Conservation (phyloP, 2,329 filamentous ascomycete species). For the Diaporthe citriasiana region DNA sequence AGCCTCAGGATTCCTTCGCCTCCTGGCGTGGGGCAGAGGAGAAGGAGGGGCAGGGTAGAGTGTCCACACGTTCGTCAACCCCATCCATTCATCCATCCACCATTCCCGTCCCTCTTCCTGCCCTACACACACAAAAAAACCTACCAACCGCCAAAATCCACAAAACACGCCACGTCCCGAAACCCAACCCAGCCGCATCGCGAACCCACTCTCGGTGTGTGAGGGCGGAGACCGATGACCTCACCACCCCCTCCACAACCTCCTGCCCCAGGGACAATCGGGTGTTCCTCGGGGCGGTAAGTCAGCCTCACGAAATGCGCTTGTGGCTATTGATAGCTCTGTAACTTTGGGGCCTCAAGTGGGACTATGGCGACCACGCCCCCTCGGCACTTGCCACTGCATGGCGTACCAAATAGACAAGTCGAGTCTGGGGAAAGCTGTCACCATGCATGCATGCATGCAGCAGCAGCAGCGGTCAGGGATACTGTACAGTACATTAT, state of each 20-base stretch:
- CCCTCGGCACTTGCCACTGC: conserved; percentile 21
- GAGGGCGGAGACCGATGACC: conserved; percentile 17
- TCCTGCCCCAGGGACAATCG: not conserved
- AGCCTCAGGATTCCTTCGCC: conserved; percentile 9
- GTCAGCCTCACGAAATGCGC: conserved; percentile 18
- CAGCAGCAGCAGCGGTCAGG: conserved; percentile 29
- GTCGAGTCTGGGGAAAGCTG: conserved; percentile 32
- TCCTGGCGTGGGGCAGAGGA: conserved; percentile 1
- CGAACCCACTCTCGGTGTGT: conserved; percentile 21
- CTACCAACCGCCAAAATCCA: not conserved
- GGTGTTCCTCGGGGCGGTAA: conserved; percentile 20
- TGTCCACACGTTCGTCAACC: conserved; percentile 12
- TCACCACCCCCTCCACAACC: conserved; percentile 17
- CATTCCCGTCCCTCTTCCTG: not conserved
- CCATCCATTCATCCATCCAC: not conserved
- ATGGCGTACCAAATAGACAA: not conserved
- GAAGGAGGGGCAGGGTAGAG: not conserved
- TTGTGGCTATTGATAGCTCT: conserved; percentile 23
- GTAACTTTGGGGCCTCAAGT: not conserved
- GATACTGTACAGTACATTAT: conserved; percentile 1
- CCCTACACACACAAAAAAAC: conserved; percentile 1
- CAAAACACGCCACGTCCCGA: conserved; percentile 4
- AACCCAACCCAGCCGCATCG: conserved; percentile 27
- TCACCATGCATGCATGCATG: conserved; percentile 26
- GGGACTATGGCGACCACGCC: not conserved